A percentile compares a stretch with the other conserved stretches of the same genome.
Conservation (phyloP, 1,284 basidiomycete species). For the Malassezia brasiliensis region DNA sequence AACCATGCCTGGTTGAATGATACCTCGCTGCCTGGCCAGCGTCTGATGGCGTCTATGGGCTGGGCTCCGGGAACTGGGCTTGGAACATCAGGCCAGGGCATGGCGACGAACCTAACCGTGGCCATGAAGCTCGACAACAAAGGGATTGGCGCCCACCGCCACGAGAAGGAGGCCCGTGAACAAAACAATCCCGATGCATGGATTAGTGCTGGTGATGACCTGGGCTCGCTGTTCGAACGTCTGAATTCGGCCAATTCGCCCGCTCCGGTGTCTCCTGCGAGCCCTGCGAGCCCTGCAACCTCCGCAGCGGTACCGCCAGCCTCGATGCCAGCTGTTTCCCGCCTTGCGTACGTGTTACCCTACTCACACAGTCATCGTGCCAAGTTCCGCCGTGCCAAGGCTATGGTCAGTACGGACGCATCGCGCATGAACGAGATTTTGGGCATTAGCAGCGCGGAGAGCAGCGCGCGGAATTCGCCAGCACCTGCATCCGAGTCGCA, state of each 20-base stretch:
- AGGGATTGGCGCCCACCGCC: conserved; percentile 41
- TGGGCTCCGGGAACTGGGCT: conserved; percentile 42
- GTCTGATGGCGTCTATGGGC: conserved; percentile 46
- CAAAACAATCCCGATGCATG: conserved; percentile 32
- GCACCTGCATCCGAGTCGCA: background rate
- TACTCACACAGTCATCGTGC: conserved; percentile 26
- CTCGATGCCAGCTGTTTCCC: conserved; percentile 1
- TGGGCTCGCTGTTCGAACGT: conserved; percentile 43
- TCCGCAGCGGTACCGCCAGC: background rate
- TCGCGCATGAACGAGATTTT: conserved; percentile 43
- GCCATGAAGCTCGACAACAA: conserved; percentile 47
- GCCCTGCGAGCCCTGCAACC: no score
- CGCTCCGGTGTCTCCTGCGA: conserved; percentile 10
- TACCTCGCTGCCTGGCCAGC: conserved; percentile 40
- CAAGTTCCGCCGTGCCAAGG: conserved; percentile 43
- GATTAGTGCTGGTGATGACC: conserved; percentile 42
- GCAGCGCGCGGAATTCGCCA: background rate
- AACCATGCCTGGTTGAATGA: conserved; percentile 43
- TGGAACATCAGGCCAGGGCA: conserved; percentile 30
- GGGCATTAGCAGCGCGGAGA: conserved; percentile 21
- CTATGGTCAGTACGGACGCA: conserved; percentile 30
- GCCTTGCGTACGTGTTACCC: conserved; percentile 14
- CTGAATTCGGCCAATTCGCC: conserved; percentile 37
- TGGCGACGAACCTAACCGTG: conserved; percentile 36
- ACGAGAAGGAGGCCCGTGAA: conserved; percentile 38